Conservation (phyloP, 192 early-diverging fungal species). For the Paraglomus occultum region DNA sequence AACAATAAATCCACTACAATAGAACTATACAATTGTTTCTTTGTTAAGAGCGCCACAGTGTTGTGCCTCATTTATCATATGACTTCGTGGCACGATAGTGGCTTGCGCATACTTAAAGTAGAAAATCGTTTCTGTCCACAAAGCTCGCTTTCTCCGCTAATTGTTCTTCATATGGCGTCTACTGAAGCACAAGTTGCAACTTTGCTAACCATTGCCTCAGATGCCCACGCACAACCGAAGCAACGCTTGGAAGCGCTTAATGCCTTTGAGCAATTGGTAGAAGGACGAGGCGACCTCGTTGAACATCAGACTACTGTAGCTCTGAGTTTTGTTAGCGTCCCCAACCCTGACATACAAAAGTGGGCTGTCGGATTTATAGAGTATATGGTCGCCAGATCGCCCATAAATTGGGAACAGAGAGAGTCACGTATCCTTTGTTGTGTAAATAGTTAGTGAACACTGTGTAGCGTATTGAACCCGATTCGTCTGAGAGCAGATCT, state of each 20-base stretch:
- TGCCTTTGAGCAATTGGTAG: conserved; percentile 26
- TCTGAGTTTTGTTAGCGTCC: conserved; percentile 10
- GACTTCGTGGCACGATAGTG: no score
- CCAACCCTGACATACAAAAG: conserved; percentile 14
- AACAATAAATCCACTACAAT: no score
- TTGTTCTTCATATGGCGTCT: background rate
- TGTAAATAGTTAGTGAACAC: background rate
- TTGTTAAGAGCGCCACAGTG: no score
- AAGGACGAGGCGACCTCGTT: conserved; percentile 2
- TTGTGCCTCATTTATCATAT: no score
- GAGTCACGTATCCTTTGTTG: conserved; percentile 25
- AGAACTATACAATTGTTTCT: no score
- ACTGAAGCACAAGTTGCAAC: conserved; percentile 2
- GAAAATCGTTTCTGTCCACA: no score
- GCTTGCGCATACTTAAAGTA: no score
- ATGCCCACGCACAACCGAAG: conserved; percentile 7
- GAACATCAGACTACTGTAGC: conserved; percentile 4
- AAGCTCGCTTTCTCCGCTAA: no score
- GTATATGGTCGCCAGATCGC: background rate
- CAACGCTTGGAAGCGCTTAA: conserved; percentile 15
- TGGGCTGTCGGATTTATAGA: conserved; percentile 28
- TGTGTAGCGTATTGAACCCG: no score
- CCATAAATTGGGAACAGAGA: background rate
- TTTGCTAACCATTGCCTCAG: conserved; percentile 12
- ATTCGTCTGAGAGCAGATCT: no score